These are phyloP conservation scores for Populus trichocarpa DNA, from an alignment of 441 rosid genomes.

Conservation along the genomic window DNA sequence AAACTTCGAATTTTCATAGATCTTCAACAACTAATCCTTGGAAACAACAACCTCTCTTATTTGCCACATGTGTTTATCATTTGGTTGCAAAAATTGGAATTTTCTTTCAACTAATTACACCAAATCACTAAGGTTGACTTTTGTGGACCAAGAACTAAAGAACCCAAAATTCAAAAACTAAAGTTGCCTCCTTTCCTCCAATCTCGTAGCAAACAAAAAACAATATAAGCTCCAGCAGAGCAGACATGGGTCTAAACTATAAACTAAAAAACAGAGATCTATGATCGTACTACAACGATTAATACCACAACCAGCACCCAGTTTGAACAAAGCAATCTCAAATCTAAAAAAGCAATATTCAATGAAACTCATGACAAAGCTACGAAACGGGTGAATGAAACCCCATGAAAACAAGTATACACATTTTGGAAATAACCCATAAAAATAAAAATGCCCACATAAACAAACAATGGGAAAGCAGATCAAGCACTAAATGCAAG, in stretches of 20 bases:
- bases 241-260: not conserved
- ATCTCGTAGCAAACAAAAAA: not conserved
- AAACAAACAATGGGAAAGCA: not conserved
- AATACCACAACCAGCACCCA: not conserved
- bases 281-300: not conserved
- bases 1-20: not conserved
- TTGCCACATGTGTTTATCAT: not conserved
- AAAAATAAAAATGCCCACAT: not conserved
- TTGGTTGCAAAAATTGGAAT: not conserved
- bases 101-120: not conserved
- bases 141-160: not conserved
- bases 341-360: not conserved
- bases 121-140: not conserved
- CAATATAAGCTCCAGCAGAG: not conserved
- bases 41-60: not conserved
- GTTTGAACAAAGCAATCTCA: not conserved
- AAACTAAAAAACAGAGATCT: constrained; percentile 9
- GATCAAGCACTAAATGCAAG: constrained; percentile 13
- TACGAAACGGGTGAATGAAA: not conserved
- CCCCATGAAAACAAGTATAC: not conserved
- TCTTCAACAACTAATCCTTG: not conserved
- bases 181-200: not conserved
- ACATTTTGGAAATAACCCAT: not conserved
- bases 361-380: not conserved
- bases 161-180: constrained; percentile 1